Conservation (phyloP, 75 land plant species). For the Pinus taeda region DNA sequence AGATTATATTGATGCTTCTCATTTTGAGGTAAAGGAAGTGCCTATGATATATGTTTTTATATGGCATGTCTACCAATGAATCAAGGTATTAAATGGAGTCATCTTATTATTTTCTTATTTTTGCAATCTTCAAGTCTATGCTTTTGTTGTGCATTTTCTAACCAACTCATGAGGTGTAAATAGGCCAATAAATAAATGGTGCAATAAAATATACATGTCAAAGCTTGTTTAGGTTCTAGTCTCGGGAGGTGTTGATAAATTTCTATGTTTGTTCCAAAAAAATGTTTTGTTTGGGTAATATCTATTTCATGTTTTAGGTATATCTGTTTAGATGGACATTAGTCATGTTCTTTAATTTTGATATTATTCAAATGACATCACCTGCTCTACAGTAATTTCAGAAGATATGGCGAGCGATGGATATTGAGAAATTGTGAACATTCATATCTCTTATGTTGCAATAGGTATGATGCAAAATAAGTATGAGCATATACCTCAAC, state of each 20-base stretch:
- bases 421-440: slow-evolving; percentile 78
- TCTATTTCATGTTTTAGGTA: not conserved
- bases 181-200: not conserved
- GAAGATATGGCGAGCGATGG: slow-evolving; percentile 97
- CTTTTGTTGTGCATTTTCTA: not conserved
- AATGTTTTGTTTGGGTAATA: not conserved
- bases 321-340: not conserved
- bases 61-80: not conserved
- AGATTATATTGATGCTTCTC: not conserved
- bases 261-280: not conserved
- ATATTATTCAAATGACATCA: slow-evolving; percentile 1
- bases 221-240: not conserved
- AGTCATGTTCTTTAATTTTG: not conserved
- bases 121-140: not conserved
- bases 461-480: slow-evolving; percentile 80
- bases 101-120: not conserved
- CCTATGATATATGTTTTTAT: not conserved
- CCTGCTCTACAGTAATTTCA: slow-evolving; percentile 65
- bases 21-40: not conserved
- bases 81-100: not conserved
- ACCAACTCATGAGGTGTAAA: not conserved
- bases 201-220: not conserved
- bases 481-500: slow-evolving; percentile 43
- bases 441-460: slow-evolving; percentile 85
- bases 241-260: not conserved